Evolutionary conservation across 1,284 basidiomycete genomes (phyloP), one percentile per base, ranked within the genome.

Genomic region (Papiliotrema nemorosa): DNA sequence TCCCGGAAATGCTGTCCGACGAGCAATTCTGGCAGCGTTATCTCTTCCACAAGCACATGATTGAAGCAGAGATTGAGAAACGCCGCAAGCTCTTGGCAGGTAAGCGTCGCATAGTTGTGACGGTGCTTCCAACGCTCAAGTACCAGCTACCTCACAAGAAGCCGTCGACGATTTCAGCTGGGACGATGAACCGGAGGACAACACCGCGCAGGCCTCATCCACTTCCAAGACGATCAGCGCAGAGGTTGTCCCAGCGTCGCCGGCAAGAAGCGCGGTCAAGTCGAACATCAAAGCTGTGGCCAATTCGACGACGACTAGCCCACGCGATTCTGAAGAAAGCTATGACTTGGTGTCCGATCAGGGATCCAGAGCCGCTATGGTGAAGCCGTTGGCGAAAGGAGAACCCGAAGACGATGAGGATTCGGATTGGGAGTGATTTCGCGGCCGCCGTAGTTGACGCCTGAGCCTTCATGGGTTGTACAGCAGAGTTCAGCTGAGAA

Each of bases 11-110:
- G 49, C 75, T 94, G 60, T 78, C 81, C 2, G 79, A 82, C 47
- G 81, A 85, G 40, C 79, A 79, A 35, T 97, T 96, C 75, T 96
- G 92, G 92, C 81, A 82, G 44, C 80, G 91, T 14, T 96, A 91
- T 74, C 90, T 93, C 76, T 97, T 93, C 82, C 83, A 91, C 33
- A 83, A 85, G 31, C 78, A 87, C 68, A 88, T 91, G 72, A 92
- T 96, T 54, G 84, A 87, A 56, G 76, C 78, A 25, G 90, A 93
- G 60, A 89, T 91, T 67, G 82, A 82, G 62, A 84, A 85, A 59
- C 82, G 92, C 53, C 89, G 88, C 72, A 81, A 82, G 25, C 73
- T 96, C 22, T 76, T 97, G 18, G 81, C 86, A 78, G 84, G 90
- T 87, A 66, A 46, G 78, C 69, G 12, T 9, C 6, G 22, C n/a